phyloP scores from a whole-genome alignment of 352 stramenopile species.

The Phytophthora tentaculata region DNA sequence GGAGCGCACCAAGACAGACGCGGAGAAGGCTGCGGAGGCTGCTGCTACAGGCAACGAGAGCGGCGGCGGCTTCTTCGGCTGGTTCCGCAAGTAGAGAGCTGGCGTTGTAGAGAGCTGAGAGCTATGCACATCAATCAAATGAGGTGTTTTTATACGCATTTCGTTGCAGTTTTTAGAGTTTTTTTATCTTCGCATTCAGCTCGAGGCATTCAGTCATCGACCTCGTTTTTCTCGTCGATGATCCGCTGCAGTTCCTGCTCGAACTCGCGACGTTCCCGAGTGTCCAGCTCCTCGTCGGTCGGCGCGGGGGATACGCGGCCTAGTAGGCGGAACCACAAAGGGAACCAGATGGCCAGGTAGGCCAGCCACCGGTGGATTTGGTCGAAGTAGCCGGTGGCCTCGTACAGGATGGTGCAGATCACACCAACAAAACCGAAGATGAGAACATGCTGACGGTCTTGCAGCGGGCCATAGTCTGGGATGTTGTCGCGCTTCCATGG shows the following conservation, averaged over 20 bases:
- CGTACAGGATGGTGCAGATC: slow-evolving; percentile 72
- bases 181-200: slow-evolving; percentile 3
- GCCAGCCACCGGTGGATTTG: slow-evolving; percentile 73
- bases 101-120: slow-evolving; percentile 19
- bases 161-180: slow-evolving; percentile 14
- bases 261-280: slow-evolving; percentile 55
- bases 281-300: slow-evolving; percentile 63
- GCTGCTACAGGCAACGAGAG: slow-evolving; percentile 41
- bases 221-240: slow-evolving; percentile 43
- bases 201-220: slow-evolving; percentile 37
- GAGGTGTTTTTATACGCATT: slow-evolving; percentile 28
- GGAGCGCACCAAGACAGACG: slow-evolving; percentile 76
- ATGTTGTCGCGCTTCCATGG: slow-evolving; percentile 85
- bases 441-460: slow-evolving; percentile 63
- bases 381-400: slow-evolving; percentile 78
- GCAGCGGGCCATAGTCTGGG: slow-evolving; percentile 75
- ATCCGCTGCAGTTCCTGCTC: slow-evolving; percentile 57
- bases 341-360: slow-evolving; percentile 84
- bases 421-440: slow-evolving; percentile 78
- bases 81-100: slow-evolving; percentile 74
- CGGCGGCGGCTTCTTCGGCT: slow-evolving; percentile 69
- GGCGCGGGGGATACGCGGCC: slow-evolving; percentile 66
- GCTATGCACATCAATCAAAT: slow-evolving; percentile 24
- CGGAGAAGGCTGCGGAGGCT: slow-evolving; percentile 69
- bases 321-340: slow-evolving; percentile 80